A percentile compares a stretch with the other conserved stretches of the same genome.
phyloP scores from a whole-genome alignment of 352 stramenopile species.

The Globisporangium irregulare region DNA sequence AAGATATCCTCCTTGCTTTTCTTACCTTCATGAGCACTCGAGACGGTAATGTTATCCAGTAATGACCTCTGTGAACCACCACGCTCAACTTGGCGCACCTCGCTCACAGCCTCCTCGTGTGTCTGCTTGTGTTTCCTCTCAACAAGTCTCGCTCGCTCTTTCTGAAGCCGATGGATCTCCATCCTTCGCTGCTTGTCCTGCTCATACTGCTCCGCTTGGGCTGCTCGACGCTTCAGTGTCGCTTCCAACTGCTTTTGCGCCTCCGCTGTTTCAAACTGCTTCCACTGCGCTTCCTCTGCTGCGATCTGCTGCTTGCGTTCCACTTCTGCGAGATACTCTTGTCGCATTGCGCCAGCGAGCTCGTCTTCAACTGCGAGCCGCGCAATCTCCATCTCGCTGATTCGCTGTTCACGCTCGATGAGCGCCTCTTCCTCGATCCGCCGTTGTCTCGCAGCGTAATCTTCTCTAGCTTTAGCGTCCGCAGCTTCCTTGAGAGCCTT shows the following conservation, averaged over 20 bases:
- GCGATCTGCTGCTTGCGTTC: constrained; percentile 50
- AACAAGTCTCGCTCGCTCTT: constrained; percentile 33
- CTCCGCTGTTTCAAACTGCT: constrained; percentile 48
- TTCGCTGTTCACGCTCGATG: constrained; percentile 30
- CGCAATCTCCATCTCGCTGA: constrained; percentile 32
- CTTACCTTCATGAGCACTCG: not conserved
- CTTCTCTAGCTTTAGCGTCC: constrained; percentile 47
- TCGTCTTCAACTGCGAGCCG: constrained; percentile 57
- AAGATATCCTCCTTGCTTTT: not conserved
- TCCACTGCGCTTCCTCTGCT: constrained; percentile 59
- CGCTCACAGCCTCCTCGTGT: not conserved
- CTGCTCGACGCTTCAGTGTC: constrained; percentile 39
- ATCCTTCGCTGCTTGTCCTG: constrained; percentile 58
- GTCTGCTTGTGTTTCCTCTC: constrained; percentile 24
- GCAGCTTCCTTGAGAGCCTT: constrained; percentile 59
- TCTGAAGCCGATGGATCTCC: constrained; percentile 65
- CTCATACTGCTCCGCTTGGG: constrained; percentile 61
- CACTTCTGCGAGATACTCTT: constrained; percentile 33
- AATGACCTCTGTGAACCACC: not conserved
- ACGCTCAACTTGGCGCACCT: not conserved
- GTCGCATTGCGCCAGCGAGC: constrained; percentile 28
- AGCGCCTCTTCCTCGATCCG: constrained; percentile 36
- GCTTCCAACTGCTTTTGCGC: constrained; percentile 48
- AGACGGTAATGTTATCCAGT: not conserved
- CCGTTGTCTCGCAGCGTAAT: constrained; percentile 40